Evolutionary conservation across 75 land plant species (phyloP).

Genomic region (Sequoia sempervirens): DNA sequence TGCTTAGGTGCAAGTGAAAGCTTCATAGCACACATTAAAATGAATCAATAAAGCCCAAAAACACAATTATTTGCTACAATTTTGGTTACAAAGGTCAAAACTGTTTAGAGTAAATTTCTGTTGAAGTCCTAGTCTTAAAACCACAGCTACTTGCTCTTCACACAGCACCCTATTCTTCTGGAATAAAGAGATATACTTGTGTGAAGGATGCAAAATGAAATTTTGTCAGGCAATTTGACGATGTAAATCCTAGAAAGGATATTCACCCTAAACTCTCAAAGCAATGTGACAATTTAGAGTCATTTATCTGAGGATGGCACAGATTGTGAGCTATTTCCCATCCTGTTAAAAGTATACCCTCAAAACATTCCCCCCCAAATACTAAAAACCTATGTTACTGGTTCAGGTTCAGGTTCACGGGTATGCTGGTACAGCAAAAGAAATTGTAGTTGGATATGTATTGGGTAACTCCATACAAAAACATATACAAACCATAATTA

Average conservation of each 20-base stretch:
- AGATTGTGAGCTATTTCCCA: background rate
- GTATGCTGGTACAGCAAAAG: too few relatives aligned
- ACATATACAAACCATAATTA: too few relatives aligned
- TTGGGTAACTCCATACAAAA: too few relatives aligned
- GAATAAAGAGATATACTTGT: background rate
- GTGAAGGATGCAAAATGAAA: background rate
- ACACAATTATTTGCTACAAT: background rate
- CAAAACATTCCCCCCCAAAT: background rate
- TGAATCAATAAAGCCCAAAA: background rate
- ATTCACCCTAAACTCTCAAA: background rate
- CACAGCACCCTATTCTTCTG: background rate
- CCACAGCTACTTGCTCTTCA: background rate
- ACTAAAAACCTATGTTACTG: too few relatives aligned
- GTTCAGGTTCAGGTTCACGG: too few relatives aligned
- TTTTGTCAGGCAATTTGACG: background rate
- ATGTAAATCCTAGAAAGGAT: background rate
- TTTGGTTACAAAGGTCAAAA: background rate
- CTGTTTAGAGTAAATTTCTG: too few relatives aligned
- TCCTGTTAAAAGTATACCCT: background rate
- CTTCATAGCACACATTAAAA: background rate
- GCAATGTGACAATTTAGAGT: background rate
- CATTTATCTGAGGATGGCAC: background rate
- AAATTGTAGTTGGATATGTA: too few relatives aligned
- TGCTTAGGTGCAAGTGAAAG: background rate
- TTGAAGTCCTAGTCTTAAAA: too few relatives aligned